phyloP scores from a whole-genome alignment of 306 rosid species.

The Citrullus colocynthis region DNA sequence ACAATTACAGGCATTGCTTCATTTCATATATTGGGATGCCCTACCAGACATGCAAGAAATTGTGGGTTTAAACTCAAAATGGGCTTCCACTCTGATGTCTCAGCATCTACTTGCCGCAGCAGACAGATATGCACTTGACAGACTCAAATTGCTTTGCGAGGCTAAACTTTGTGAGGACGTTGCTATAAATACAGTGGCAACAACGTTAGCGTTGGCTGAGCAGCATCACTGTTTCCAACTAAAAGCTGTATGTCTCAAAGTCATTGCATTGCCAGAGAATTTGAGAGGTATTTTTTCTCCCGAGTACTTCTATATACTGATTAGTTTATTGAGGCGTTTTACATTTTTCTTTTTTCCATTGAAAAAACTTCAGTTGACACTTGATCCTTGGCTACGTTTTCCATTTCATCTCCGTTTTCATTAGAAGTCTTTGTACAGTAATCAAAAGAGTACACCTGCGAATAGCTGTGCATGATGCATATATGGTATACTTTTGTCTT shows the following conservation, averaged over 20 bases:
- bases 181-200: conserved; percentile 8
- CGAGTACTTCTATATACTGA: background rate
- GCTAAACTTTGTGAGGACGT: conserved; percentile 13
- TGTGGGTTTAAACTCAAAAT: background rate
- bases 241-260: conserved; percentile 5
- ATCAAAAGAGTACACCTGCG: background rate
- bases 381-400: background rate
- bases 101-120: conserved; percentile 14
- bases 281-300: background rate
- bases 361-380: background rate
- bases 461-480: background rate
- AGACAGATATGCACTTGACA: conserved; percentile 7
- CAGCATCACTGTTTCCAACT: conserved; percentile 10
- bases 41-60: conserved; percentile 9
- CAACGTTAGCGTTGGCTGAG: conserved; percentile 6
- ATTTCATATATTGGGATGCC: conserved; percentile 2
- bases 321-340: background rate
- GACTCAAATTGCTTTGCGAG: conserved; percentile 8
- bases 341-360: background rate
- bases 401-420: background rate
- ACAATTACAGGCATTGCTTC: conserved; percentile 11
- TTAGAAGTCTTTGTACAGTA: background rate
- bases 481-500: background rate
- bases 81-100: conserved; percentile 10
- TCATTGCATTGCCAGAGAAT: conserved; percentile 8